Evolutionary conservation across 78 protist genomes (phyloP).

Genomic region (Speleostelium caveatum): DNA sequence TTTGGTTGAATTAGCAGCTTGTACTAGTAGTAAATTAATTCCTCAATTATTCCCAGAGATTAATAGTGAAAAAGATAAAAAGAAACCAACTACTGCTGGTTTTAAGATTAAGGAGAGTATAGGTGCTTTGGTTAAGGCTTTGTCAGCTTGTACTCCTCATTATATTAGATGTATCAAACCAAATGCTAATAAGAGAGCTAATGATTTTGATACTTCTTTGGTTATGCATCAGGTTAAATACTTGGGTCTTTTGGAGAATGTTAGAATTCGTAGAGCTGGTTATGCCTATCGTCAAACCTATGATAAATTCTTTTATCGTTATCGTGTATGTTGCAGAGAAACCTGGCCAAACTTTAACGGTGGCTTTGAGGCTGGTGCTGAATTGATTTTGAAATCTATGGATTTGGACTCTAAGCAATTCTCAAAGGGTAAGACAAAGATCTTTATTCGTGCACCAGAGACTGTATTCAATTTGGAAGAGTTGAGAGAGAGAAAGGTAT

Average conservation of each 20-base stretch:
- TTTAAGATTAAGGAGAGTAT: conserved; percentile 85
- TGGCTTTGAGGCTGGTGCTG: conserved; percentile 44
- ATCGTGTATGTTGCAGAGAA: conserved; percentile 69
- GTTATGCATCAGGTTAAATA: conserved; percentile 88
- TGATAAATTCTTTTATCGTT: conserved; percentile 89
- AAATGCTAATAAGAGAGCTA: conserved; percentile 81
- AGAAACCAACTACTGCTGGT: conserved; percentile 89
- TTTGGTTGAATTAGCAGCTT: conserved; percentile 75
- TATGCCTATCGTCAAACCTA: conserved; percentile 91
- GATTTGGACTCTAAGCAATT: conserved; percentile 58
- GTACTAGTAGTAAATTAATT: conserved; percentile 31
- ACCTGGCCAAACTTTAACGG: conserved; percentile 86
- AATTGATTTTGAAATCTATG: conserved; percentile 60
- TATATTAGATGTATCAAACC: conserved; percentile 92
- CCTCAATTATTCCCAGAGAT: conserved; percentile 85
- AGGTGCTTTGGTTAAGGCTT: conserved; percentile 85
- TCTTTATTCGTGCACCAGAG: conserved; percentile 90
- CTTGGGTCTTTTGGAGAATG: conserved; percentile 92
- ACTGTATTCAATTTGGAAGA: conserved; percentile 84
- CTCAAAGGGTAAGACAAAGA: conserved; percentile 87
- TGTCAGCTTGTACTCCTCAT: conserved; percentile 81
- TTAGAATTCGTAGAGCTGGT: conserved; percentile 93
- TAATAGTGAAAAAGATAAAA: conserved; percentile 60
- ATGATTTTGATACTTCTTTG: conserved; percentile 63
- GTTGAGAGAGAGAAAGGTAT: conserved; percentile 81